Evolutionary conservation across 371 early-diverging fungal genomes (phyloP), one percentile per base, ranked within the genome.

Genomic region (Thermomucor indicae-seudaticae): DNA sequence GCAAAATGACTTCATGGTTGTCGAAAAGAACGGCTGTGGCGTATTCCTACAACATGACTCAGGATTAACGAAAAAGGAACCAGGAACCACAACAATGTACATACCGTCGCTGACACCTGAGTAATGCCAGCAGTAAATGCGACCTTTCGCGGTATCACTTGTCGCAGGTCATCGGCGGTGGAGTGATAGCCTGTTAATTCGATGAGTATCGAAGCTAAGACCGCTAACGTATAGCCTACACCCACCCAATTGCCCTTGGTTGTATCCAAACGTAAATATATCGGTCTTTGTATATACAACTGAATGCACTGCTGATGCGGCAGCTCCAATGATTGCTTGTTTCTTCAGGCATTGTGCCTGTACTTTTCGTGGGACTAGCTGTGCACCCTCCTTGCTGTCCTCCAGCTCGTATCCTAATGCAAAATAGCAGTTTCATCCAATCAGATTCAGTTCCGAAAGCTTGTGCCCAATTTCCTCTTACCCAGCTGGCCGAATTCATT

Each of bases 181-280:
- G 69, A 66, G 49, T 75, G 66, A 44, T 83, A 83, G 0, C 76
- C 72, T 60, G 20, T 30, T 34, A 55, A 22, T 19, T 14, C n/a
- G 6, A 43, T 29, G 20, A 43, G 28, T 14, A 32, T 8, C 32
- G 8, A 32, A 7, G 7, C 32, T 32, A 32, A 8, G 32, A 14
- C 14, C 14, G 32, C 32, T 32, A 32, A 8, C 14, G 14, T 32
- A 32, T 32, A 8, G 8, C 32, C 7, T 32, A n/a, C n/a, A n/a
- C 48, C 48, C 55, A 65, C 86, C 89, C n/a, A 91, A 62, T 52
- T 91, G 92, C 0, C 92, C 92, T 44, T 76, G 70, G 54, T 88
- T 87, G 29, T 71, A 58, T 0, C 92, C 92, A 77, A 88, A 91
- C 0, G 88, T 86, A 49, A 75, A 89, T 0, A 91, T 40, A 17